Base-by-base conservation (phyloP, 176 grass and related monocot species). In the Bonia amplexicaulis region DNA sequence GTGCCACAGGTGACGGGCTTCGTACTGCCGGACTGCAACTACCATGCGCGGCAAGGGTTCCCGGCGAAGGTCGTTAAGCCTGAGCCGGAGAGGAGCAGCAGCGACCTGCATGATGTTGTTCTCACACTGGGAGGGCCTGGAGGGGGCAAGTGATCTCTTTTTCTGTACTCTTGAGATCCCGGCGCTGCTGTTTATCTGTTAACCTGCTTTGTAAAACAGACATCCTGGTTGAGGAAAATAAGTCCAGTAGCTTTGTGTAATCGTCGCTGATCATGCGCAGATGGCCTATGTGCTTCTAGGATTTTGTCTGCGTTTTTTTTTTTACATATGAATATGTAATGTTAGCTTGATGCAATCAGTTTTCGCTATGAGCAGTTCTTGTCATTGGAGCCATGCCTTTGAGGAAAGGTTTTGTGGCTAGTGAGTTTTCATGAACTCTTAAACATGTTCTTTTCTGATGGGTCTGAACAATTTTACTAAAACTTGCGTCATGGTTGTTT, bases 121-220 rank as follows among this genome's bases (percentile, higher is more conserved):
- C 87, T 99, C 67, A 94, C 96, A 40, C 86, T 99, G 55, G 96
- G 96, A 87, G 96, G 93, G 52, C 93, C 96, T 7, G 96, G 93
- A 79, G 87, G 74, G 35, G 81, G 81, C 76, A 90, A 87, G 73
- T 92, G 82, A 86, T 44, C 22, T 39, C 45, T n/a, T 83, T 46
- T 13, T 16, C 31, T 37, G 6, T 55, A 69, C 59, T 33, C 41
- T 23, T 47, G 47, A 47, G 27, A 53, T 79, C 68, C 67, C 35
- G 17, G 41, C 71, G 9, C 26, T 83, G 75, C 12, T 87, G 59
- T 69, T 87, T 13, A 48, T 80, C 60, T 76, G 73, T 42, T 61
- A 74, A 71, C 60, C 68, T 68, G 47, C 68, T 87, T 20, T 90
- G 80, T 90, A 90, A 87, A 79, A 79, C 79, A 61, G 80, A 33